A percentile compares a stretch with the other conserved stretches of the same genome.
Evolutionary conservation across 2,329 filamentous ascomycete species (phyloP).

Genomic region (Emergomyces pasteurianus): DNA sequence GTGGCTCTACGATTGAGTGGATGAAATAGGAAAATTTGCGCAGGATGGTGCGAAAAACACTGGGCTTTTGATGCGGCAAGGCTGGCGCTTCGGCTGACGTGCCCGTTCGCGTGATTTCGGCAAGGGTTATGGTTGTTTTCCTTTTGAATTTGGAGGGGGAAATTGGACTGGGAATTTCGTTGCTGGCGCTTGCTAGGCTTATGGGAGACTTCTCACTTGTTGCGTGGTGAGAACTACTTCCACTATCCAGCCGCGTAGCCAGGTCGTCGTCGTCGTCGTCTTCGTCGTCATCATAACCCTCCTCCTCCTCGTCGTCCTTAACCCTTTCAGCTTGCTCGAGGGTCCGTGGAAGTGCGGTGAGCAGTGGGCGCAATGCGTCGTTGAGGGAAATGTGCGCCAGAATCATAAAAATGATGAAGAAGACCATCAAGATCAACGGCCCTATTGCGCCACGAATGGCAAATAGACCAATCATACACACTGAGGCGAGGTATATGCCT

Average conservation of each 20-base stretch:
- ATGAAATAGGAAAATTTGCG: constrained; percentile 12
- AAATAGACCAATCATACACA: constrained; percentile 78
- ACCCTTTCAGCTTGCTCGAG: constrained; percentile 42
- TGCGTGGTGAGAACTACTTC: not conserved
- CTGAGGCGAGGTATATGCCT: constrained; percentile 70
- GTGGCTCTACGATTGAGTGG: constrained; percentile 56
- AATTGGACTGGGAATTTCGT: not conserved
- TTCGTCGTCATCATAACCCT: constrained; percentile 3
- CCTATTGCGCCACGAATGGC: constrained; percentile 52
- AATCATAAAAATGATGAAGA: constrained; percentile 61
- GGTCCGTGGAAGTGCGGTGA: constrained; percentile 61
- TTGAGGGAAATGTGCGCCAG: constrained; percentile 56
- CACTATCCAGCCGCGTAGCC: not conserved
- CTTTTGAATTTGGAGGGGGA: not conserved
- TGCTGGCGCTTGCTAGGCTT: not conserved
- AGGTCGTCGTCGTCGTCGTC: not conserved
- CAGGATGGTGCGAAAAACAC: constrained; percentile 6
- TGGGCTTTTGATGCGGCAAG: not conserved
- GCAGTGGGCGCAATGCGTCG: constrained; percentile 32
- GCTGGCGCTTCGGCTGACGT: not conserved
- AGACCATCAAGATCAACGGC: constrained; percentile 62
- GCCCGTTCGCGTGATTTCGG: not conserved
- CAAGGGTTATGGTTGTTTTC: not conserved
- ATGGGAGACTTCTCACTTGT: not conserved
- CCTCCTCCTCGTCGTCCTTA: constrained; percentile 17